Conservation (phyloP, 2,329 filamentous ascomycete genomes). For the Dissoconium aciculare region DNA sequence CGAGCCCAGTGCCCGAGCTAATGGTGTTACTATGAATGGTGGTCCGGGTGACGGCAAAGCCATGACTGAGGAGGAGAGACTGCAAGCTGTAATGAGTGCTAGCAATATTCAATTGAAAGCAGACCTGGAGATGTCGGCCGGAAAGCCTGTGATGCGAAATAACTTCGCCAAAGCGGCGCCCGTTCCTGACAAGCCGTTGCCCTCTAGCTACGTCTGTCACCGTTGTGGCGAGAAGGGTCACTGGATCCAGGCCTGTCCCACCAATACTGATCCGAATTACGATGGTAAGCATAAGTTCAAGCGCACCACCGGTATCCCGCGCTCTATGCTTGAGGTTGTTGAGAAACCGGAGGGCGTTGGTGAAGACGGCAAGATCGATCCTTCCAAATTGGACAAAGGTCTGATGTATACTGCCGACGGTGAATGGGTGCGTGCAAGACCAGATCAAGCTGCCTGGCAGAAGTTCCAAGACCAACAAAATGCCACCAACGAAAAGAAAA, state of each 20-base stretch:
- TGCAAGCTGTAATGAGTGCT: conserved; percentile 80
- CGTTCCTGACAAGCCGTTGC: conserved; percentile 83
- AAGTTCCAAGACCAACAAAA: conserved; percentile 91
- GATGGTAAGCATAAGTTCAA: conserved; percentile 89
- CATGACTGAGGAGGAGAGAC: conserved; percentile 85
- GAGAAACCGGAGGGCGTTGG: conserved; percentile 30
- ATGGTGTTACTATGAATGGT: conserved; percentile 23
- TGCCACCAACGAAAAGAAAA: conserved; percentile 58
- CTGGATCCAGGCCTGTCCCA: conserved; percentile 96
- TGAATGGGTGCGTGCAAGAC: conserved; percentile 91
- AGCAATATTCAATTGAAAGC: conserved; percentile 86
- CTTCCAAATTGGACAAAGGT: conserved; percentile 65
- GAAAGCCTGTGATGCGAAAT: conserved; percentile 37
- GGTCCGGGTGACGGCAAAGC: conserved; percentile 49
- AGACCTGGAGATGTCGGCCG: conserved; percentile 84
- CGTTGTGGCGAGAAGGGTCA: conserved; percentile 92
- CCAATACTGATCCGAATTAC: conserved; percentile 94
- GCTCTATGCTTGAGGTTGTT: conserved; percentile 87
- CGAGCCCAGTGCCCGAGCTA: conserved; percentile 35
- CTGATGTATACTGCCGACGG: conserved; percentile 97
- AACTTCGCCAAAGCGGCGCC: conserved; percentile 47
- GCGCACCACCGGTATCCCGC: conserved; percentile 89
- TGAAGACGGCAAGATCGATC: conserved; percentile 62
- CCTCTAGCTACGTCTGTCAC: conserved; percentile 89
- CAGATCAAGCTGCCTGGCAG: conserved; percentile 92